Evolutionary conservation across 2,329 filamentous ascomycete species (phyloP).

Genomic region (Colletotrichum cereale): DNA sequence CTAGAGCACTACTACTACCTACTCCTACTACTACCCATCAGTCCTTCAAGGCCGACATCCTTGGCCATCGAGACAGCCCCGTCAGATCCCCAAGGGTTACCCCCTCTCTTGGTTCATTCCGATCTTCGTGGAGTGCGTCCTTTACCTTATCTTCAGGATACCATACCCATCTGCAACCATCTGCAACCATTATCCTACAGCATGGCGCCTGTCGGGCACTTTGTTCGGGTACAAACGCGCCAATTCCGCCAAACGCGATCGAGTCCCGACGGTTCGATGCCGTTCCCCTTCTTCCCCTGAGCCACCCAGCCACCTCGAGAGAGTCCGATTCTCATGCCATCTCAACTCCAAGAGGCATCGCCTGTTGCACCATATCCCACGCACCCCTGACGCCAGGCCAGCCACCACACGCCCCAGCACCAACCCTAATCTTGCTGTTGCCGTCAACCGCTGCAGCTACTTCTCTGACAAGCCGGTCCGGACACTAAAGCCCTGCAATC

Average conservation of each 20-base stretch:
- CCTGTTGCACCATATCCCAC: slow-evolving; percentile 27
- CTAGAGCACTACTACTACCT: neutral
- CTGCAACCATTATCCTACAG: neutral
- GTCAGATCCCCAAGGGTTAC: neutral
- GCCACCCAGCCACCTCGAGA: slow-evolving; percentile 32
- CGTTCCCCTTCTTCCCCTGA: slow-evolving; percentile 9
- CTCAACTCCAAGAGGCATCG: slow-evolving; percentile 19
- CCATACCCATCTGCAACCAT: slow-evolving; percentile 6
- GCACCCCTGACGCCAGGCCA: slow-evolving; percentile 30
- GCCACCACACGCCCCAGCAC: slow-evolving; percentile 32
- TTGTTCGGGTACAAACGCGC: slow-evolving; percentile 1
- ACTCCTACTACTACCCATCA: slow-evolving; percentile 1
- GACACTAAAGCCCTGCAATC: slow-evolving; percentile 14
- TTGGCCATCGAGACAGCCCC: slow-evolving; percentile 19
- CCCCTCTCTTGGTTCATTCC: slow-evolving; percentile 8
- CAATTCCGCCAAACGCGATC: slow-evolving; percentile 13
- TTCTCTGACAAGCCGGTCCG: slow-evolving; percentile 36
- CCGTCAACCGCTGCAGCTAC: slow-evolving; percentile 37
- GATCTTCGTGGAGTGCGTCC: neutral
- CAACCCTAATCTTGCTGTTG: slow-evolving; percentile 32
- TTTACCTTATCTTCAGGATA: slow-evolving; percentile 22
- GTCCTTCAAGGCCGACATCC: slow-evolving; percentile 21
- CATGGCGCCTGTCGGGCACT: neutral
- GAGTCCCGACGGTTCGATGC: slow-evolving; percentile 3
- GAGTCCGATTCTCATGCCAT: slow-evolving; percentile 14